phyloP scores from a whole-genome alignment of 345 rosid genomes.

The Anastatica hierochuntica region DNA sequence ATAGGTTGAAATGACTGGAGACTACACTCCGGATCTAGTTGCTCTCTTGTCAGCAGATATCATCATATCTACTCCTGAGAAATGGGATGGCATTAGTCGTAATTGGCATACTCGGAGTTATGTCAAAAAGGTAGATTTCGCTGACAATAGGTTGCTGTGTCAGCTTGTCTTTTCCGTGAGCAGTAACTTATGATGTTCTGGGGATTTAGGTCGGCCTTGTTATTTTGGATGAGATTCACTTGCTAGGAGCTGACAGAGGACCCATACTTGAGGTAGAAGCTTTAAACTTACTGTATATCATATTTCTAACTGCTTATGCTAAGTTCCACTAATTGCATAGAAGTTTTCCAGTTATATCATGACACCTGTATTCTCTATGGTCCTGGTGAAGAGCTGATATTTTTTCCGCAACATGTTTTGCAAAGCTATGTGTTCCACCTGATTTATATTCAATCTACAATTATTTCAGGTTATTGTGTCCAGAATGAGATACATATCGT shows the following conservation, averaged over 20 bases:
- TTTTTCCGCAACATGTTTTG: background rate
- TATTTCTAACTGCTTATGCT: conserved; percentile 6
- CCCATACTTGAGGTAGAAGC: conserved; percentile 91
- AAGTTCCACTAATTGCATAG: conserved; percentile 4
- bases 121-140: conserved; percentile 63
- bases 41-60: conserved; percentile 98
- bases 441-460: conserved; percentile 3
- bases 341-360: conserved; percentile 8
- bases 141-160: conserved; percentile 4
- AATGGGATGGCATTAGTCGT: conserved; percentile 99
- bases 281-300: background rate
- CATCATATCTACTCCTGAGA: conserved; percentile 94
- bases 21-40: conserved; percentile 91
- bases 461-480: conserved; percentile 83
- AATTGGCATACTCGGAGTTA: conserved; percentile 97
- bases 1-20: conserved; percentile 99
- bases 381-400: conserved; percentile 10
- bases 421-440: background rate
- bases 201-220: conserved; percentile 75
- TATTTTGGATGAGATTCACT: conserved; percentile 97
- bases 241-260: conserved; percentile 96
- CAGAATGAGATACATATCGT: conserved; percentile 96
- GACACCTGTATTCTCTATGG: conserved; percentile 1
- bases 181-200: conserved; percentile 7
- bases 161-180: conserved; percentile 9